Evolutionary conservation across 306 rosid species (phyloP).

Genomic region (Ceratonia siliqua): DNA sequence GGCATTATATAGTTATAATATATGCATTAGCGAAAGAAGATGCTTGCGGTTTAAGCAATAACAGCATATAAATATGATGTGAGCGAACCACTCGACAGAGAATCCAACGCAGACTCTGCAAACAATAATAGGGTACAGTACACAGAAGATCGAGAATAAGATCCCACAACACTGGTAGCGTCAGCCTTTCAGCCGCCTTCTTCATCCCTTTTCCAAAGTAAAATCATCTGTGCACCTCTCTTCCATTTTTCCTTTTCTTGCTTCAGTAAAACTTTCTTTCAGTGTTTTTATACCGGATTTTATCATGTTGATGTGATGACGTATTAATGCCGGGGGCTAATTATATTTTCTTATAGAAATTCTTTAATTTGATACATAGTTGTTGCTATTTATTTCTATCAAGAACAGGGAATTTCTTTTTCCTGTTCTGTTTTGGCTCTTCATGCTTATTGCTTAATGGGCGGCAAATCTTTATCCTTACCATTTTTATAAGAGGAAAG

Average conservation of each 20-base stretch:
- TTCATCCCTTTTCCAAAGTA: background rate
- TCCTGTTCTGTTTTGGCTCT: background rate
- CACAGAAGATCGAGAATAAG: background rate
- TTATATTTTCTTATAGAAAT: background rate
- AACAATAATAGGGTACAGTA: background rate
- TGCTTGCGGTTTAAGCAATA: background rate
- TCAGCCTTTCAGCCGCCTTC: background rate
- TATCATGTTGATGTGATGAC: background rate
- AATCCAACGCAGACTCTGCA: background rate
- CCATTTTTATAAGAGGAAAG: background rate
- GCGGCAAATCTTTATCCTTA: background rate
- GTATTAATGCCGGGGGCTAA: background rate
- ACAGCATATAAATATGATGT: background rate
- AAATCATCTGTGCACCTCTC: background rate
- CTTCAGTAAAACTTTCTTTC: background rate
- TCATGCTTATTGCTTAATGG: background rate
- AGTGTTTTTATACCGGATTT: background rate
- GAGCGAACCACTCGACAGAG: background rate
- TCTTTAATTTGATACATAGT: background rate
- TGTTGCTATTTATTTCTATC: conserved; percentile 1
- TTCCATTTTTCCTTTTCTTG: background rate
- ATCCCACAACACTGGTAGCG: background rate
- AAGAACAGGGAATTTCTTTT: background rate
- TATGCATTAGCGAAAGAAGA: background rate
- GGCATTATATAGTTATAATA: background rate